These are phyloP conservation scores for Chrysosporium queenslandicum DNA, from an alignment of 2,329 filamentous ascomycete genomes.

Conservation along the genomic window DNA sequence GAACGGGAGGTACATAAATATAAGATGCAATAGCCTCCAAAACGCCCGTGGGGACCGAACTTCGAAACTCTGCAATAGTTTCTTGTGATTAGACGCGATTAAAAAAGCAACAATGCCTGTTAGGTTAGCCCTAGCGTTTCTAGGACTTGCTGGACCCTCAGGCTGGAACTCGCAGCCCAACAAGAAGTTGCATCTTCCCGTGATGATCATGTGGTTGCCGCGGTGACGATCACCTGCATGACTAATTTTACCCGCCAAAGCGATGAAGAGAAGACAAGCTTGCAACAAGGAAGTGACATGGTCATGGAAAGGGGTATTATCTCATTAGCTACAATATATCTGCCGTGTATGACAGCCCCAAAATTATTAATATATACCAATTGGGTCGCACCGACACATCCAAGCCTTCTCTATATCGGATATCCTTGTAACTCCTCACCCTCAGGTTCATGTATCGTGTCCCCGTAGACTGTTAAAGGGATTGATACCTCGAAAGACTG, in stretches of 20 bases:
- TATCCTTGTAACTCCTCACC: slow-evolving; percentile 35
- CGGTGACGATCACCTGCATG: background rate
- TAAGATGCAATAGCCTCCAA: background rate
- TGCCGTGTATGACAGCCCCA: background rate
- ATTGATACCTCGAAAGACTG: slow-evolving; percentile 88
- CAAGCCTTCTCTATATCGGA: slow-evolving; percentile 27
- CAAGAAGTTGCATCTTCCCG: background rate
- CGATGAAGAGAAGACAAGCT: no score
- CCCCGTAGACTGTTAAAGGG: slow-evolving; percentile 67
- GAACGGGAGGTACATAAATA: background rate
- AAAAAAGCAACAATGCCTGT: slow-evolving; percentile 5
- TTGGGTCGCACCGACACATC: background rate
- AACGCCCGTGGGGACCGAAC: background rate
- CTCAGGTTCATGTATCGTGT: slow-evolving; percentile 38
- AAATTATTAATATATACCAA: background rate
- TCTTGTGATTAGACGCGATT: background rate
- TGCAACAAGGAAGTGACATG: no score
- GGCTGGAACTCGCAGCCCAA: background rate
- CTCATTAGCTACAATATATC: background rate
- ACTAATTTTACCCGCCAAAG: no score
- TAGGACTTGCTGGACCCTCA: background rate
- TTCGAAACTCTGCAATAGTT: background rate
- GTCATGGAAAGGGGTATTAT: background rate
- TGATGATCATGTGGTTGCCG: background rate
- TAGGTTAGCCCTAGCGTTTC: background rate